These are phyloP conservation scores for Phytophthora sansomeana DNA, from an alignment of 352 stramenopile species.

Conservation along the genomic window DNA sequence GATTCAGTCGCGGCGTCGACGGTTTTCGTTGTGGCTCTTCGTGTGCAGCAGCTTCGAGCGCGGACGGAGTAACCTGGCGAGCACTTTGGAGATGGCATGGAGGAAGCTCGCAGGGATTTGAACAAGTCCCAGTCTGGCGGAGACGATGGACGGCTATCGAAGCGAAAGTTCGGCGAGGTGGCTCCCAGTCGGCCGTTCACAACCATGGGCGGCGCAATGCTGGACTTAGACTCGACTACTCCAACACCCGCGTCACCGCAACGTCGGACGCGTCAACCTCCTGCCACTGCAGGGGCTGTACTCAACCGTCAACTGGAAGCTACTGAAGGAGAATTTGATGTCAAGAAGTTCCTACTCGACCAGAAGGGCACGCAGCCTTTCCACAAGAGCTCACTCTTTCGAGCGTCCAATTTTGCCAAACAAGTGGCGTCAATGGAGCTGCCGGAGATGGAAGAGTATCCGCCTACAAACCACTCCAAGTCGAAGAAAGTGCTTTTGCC, in stretches of 20 bases:
- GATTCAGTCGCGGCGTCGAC: constrained; percentile 16
- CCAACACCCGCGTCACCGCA: constrained; percentile 15
- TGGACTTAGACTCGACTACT: constrained; percentile 26
- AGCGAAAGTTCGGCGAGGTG: constrained; percentile 1
- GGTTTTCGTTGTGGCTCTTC: constrained; percentile 23
- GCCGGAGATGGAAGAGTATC: background rate
- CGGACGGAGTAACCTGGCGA: background rate
- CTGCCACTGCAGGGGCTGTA: constrained; percentile 5
- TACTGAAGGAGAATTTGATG: constrained; percentile 56
- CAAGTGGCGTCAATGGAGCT: constrained; percentile 28
- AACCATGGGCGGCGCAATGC: constrained; percentile 33
- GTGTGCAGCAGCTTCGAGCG: constrained; percentile 5
- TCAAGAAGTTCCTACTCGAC: constrained; percentile 69
- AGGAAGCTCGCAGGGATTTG: constrained; percentile 12
- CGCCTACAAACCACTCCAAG: background rate
- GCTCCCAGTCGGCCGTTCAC: constrained; percentile 44
- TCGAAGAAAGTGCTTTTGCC: constrained; percentile 51
- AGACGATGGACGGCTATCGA: background rate
- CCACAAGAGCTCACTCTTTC: constrained; percentile 72
- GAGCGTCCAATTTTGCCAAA: constrained; percentile 40
- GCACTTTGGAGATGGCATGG: constrained; percentile 13
- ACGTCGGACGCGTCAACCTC: constrained; percentile 9
- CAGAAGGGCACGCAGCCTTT: constrained; percentile 63
- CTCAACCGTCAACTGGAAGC: constrained; percentile 1
- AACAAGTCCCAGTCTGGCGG: background rate